phyloP scores from a whole-genome alignment of 1,284 basidiomycete species.

The Naganishia sp. region DNA sequence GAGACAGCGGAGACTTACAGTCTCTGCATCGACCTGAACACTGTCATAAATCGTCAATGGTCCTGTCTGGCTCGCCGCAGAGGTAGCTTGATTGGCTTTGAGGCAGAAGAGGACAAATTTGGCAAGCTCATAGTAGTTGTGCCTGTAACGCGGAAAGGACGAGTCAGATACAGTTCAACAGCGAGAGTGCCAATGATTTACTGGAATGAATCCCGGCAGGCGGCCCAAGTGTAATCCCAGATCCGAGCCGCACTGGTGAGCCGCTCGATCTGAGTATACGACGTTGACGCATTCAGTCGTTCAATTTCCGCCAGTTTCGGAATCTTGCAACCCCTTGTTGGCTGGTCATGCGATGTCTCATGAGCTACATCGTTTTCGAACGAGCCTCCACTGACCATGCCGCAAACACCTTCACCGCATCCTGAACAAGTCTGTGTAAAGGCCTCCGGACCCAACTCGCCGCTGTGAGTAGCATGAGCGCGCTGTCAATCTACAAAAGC shows the following conservation, averaged over 20 bases:
- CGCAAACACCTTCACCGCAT: conserved; percentile 31
- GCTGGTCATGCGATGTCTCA: neutral
- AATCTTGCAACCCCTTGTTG: conserved; percentile 25
- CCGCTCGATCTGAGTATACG: conserved; percentile 18
- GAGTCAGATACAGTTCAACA: neutral
- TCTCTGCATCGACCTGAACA: neutral
- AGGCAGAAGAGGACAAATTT: conserved; percentile 27
- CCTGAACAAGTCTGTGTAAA: conserved; percentile 29
- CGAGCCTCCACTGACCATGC: conserved; percentile 16
- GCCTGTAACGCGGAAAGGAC: neutral
- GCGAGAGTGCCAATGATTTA: neutral
- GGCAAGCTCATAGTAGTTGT: conserved; percentile 32
- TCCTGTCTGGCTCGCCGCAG: neutral
- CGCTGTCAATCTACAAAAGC: neutral
- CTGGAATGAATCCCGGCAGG: conserved; percentile 27
- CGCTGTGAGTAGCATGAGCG: neutral
- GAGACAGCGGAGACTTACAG: neutral
- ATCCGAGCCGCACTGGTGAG: conserved; percentile 12
- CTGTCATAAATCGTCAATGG: neutral
- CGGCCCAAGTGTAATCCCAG: conserved; percentile 16
- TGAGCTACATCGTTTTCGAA: neutral
- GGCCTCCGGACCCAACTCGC: conserved; percentile 27
- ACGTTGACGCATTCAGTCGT: conserved; percentile 10
- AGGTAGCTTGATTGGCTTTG: conserved; percentile 16
- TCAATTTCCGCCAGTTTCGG: conserved; percentile 25